phyloP scores from a whole-genome alignment of 75 land plant species.

The Chamaecyparis obtusa region DNA sequence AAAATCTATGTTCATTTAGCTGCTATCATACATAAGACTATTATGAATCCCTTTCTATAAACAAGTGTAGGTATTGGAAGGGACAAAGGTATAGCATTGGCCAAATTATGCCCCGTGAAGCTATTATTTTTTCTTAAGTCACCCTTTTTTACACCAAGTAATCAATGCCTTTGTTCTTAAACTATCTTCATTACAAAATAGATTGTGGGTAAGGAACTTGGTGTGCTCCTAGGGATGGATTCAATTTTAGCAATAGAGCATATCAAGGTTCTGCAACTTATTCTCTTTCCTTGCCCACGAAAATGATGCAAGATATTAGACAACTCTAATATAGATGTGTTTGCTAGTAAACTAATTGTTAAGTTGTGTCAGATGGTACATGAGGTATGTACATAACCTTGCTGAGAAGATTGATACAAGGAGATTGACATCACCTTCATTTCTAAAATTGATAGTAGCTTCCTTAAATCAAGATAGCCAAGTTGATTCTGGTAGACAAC shows the following conservation, averaged over 20 bases:
- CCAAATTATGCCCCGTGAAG: background rate
- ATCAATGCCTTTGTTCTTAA: constrained; percentile 2
- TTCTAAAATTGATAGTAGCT: constrained; percentile 68
- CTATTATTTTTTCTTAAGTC: background rate
- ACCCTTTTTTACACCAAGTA: background rate
- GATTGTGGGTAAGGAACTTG: constrained; percentile 94
- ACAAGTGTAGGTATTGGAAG: background rate
- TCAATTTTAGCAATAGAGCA: constrained; percentile 63
- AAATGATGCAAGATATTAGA: background rate
- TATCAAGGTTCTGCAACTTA: constrained; percentile 49
- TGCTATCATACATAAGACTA: background rate
- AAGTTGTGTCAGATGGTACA: constrained; percentile 65
- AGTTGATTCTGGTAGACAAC: constrained; percentile 35
- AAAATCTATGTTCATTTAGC: background rate
- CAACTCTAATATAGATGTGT: background rate
- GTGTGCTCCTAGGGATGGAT: constrained; percentile 96
- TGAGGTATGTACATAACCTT: constrained; percentile 67
- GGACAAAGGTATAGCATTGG: background rate
- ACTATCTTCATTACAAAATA: constrained; percentile 18
- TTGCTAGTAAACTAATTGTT: constrained; percentile 8
- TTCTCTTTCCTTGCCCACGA: background rate
- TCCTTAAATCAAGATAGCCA: constrained; percentile 33
- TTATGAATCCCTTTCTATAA: background rate
- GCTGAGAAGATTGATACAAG: constrained; percentile 94
- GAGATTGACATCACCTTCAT: constrained; percentile 75